These are phyloP conservation scores for Barnettozyma populi DNA, from an alignment of 805 yeast species.

Conservation along the genomic window DNA sequence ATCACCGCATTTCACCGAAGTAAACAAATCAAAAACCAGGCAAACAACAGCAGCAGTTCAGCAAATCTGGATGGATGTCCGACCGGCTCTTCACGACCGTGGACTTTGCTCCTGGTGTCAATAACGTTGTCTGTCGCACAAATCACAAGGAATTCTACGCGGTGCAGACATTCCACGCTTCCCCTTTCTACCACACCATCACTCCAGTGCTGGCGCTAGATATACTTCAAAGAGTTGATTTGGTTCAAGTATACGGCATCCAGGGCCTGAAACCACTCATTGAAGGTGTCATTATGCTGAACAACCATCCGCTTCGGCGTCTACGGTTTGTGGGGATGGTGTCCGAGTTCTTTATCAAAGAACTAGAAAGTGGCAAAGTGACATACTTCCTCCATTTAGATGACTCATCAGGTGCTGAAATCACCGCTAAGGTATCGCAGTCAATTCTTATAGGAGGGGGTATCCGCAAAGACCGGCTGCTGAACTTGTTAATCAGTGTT, in stretches of 20 bases:
- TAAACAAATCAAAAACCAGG: background rate
- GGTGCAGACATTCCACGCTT: constrained; percentile 31
- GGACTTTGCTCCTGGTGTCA: constrained; percentile 25
- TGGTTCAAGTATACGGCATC: constrained; percentile 25
- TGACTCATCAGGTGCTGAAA: constrained; percentile 26
- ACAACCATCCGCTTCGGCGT: constrained; percentile 38
- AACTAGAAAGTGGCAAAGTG: constrained; percentile 10
- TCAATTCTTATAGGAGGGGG: constrained; percentile 21
- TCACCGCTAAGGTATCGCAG: constrained; percentile 26
- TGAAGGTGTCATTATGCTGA: constrained; percentile 26
- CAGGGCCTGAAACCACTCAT: constrained; percentile 17
- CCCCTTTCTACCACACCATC: constrained; percentile 25
- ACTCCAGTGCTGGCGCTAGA: constrained; percentile 31
- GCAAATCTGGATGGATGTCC: background rate
- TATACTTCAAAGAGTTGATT: constrained; percentile 16
- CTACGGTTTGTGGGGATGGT: constrained; percentile 34
- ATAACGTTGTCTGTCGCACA: constrained; percentile 23
- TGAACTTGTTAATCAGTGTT: constrained; percentile 24
- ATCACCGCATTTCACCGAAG: constrained; percentile 1
- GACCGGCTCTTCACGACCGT: background rate
- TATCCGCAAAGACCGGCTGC: constrained; percentile 17
- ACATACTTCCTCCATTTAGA: constrained; percentile 25
- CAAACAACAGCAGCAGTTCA: background rate
- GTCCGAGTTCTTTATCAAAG: constrained; percentile 25
- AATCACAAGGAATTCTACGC: constrained; percentile 29